These are phyloP conservation scores for Pythium sp. DNA, from an alignment of 352 stramenopile species.

Conservation along the genomic window DNA sequence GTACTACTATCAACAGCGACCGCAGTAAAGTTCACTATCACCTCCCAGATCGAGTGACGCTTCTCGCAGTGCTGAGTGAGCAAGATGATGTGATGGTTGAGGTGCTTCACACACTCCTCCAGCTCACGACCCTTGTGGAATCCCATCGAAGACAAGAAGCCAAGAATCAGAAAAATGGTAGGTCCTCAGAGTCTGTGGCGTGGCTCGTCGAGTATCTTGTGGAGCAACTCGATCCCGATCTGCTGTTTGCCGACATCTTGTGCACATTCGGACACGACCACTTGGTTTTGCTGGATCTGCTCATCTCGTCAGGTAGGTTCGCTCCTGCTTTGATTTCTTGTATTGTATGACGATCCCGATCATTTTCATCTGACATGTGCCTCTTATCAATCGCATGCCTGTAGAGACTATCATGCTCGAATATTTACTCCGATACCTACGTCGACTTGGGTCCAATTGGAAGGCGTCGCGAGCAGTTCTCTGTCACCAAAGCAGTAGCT, in stretches of 20 bases:
- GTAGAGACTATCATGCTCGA: constrained; percentile 68
- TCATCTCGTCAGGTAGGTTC: constrained; percentile 62
- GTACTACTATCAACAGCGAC: not conserved
- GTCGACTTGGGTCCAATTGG: constrained; percentile 33
- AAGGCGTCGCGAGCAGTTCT: constrained; percentile 23
- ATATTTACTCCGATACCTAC: constrained; percentile 58
- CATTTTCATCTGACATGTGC: no score
- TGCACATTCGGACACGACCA: constrained; percentile 48
- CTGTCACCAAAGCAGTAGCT: not conserved
- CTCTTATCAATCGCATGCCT: not conserved
- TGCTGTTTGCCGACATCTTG: constrained; percentile 61
- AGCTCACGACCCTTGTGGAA: constrained; percentile 18
- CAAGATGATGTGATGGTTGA: constrained; percentile 74
- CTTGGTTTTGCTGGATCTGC: constrained; percentile 62
- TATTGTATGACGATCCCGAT: not conserved
- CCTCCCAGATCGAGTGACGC: constrained; percentile 19
- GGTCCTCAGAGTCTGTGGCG: not conserved
- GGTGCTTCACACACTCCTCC: constrained; percentile 43
- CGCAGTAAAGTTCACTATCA: not conserved
- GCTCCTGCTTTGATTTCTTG: not conserved
- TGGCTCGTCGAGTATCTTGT: constrained; percentile 17
- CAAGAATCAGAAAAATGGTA: not conserved
- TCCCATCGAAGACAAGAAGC: not conserved
- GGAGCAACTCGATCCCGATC: constrained; percentile 41
- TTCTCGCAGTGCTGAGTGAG: constrained; percentile 56